A percentile compares a stretch with the other conserved stretches of the same genome.
These are phyloP conservation scores for Penicillium sumatraense DNA, from an alignment of 2,329 filamentous ascomycete genomes.

Conservation along the genomic window DNA sequence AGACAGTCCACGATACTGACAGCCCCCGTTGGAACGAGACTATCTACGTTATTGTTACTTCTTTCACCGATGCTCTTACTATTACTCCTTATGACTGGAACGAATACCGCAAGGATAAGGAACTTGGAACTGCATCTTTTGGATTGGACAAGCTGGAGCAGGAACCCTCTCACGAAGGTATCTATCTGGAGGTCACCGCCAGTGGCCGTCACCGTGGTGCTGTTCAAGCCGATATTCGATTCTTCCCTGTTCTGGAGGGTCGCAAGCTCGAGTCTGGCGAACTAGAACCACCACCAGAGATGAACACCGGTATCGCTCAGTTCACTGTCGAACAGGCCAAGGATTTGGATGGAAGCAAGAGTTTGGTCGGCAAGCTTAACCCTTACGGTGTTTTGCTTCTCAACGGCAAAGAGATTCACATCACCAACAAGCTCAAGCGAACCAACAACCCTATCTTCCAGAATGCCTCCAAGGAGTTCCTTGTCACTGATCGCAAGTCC, in stretches of 20 bases:
- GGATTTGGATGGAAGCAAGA: slow-evolving; percentile 90
- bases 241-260: slow-evolving; percentile 88
- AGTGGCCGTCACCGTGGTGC: slow-evolving; percentile 84
- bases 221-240: slow-evolving; percentile 80
- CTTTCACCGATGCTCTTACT: slow-evolving; percentile 84
- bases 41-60: slow-evolving; percentile 91
- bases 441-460: slow-evolving; percentile 98
- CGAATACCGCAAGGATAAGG: slow-evolving; percentile 94
- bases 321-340: slow-evolving; percentile 96
- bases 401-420: slow-evolving; percentile 89
- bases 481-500: slow-evolving; percentile 90
- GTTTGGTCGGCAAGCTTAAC: slow-evolving; percentile 85
- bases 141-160: slow-evolving; percentile 80
- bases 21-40: slow-evolving; percentile 97
- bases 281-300: slow-evolving; percentile 78
- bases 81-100: slow-evolving; percentile 91
- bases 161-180: slow-evolving; percentile 77
- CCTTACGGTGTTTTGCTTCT: slow-evolving; percentile 87
- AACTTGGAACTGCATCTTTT: slow-evolving; percentile 86
- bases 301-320: slow-evolving; percentile 89
- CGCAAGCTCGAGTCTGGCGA: slow-evolving; percentile 72
- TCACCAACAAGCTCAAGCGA: slow-evolving; percentile 89
- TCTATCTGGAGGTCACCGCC: slow-evolving; percentile 80
- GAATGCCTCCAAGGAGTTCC: slow-evolving; percentile 87
- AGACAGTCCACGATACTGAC: slow-evolving; percentile 80